Evolutionary conservation across 2,329 filamentous ascomycete genomes (phyloP).

Genomic region (Fusarium clavum): DNA sequence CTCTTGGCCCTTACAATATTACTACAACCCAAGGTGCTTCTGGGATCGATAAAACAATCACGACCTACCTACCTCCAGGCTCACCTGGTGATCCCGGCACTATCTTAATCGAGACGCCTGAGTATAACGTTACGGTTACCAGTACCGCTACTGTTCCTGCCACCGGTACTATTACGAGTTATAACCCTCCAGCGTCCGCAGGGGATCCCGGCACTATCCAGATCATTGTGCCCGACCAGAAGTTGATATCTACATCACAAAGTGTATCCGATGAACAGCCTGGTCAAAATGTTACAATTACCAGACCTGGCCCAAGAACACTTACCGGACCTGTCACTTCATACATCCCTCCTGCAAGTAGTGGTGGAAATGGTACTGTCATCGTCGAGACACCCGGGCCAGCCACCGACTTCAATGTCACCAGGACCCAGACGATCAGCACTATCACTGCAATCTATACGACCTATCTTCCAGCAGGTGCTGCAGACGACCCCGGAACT

Average conservation of each 20-base stretch:
- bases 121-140: slow-evolving; percentile 15
- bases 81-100: slow-evolving; percentile 18
- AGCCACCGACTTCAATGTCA: slow-evolving; percentile 13
- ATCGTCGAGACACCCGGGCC: slow-evolving; percentile 30
- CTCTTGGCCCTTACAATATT: too few species aligned
- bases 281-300: slow-evolving; percentile 23
- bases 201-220: slow-evolving; percentile 25
- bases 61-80: slow-evolving; percentile 4
- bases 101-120: slow-evolving; percentile 17
- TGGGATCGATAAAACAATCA: slow-evolving; percentile 11
- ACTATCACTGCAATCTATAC: slow-evolving; percentile 30
- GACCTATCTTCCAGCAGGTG: slow-evolving; percentile 20
- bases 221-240: slow-evolving; percentile 18
- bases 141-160: neutral
- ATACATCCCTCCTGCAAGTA: slow-evolving; percentile 13
- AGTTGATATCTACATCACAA: neutral
- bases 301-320: slow-evolving; percentile 14
- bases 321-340: slow-evolving; percentile 27
- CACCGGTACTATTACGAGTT: slow-evolving; percentile 11
- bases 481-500: slow-evolving; percentile 24
- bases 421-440: slow-evolving; percentile 17
- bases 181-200: slow-evolving; percentile 11
- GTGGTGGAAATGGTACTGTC: slow-evolving; percentile 24
- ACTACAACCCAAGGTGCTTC: slow-evolving; percentile 10
- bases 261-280: neutral